Percentiles rank a stretch among this genome's conserved stretches.
phyloP scores from a whole-genome alignment of 1,139 yeast species.

The Kodamaea ohmeri region DNA sequence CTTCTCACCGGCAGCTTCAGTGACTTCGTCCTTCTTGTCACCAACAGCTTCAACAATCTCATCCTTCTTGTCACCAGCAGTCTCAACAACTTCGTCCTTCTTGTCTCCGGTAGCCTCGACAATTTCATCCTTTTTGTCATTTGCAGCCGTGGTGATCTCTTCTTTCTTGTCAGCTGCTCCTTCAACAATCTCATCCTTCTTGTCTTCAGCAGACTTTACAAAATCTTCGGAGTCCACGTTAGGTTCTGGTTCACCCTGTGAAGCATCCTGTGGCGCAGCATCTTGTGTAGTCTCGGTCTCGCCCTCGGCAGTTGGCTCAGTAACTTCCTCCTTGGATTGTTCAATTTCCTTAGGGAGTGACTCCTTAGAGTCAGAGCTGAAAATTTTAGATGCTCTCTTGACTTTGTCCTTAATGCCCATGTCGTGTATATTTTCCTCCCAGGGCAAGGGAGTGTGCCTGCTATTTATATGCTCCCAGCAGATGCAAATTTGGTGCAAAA shows the following conservation, averaged over 20 bases:
- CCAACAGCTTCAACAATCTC: slow-evolving; percentile 9
- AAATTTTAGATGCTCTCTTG: slow-evolving; percentile 46
- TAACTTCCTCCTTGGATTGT: slow-evolving; percentile 13
- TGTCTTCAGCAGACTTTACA: slow-evolving; percentile 11
- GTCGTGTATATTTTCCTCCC: slow-evolving; percentile 1
- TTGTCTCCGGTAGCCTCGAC: slow-evolving; percentile 14
- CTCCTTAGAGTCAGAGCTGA: slow-evolving; percentile 34
- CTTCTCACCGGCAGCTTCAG: slow-evolving; percentile 13
- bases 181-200: slow-evolving; percentile 8
- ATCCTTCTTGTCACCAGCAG: slow-evolving; percentile 9
- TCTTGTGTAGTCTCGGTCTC: slow-evolving; percentile 14
- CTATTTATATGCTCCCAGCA: slow-evolving; percentile 8
- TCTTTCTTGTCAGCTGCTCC: slow-evolving; percentile 9
- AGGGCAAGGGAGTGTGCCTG: slow-evolving; percentile 5
- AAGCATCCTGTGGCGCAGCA: slow-evolving; percentile 13
- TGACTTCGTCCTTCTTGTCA: slow-evolving; percentile 13
- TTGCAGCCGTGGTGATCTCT: slow-evolving; percentile 9
- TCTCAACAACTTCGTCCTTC: slow-evolving; percentile 12
- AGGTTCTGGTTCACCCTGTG: slow-evolving; percentile 11
- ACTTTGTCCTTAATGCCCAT: slow-evolving; percentile 49
- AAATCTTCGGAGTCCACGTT: slow-evolving; percentile 5
- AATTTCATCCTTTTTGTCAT: slow-evolving; percentile 13
- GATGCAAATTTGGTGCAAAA: slow-evolving; percentile 5
- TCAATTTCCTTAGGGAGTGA: slow-evolving; percentile 17
- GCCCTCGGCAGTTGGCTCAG: slow-evolving; percentile 15